Evolutionary conservation across 2,329 filamentous ascomycete species (phyloP), one percentile per base, ranked within the genome.

Genomic region (Diplodia mutila): DNA sequence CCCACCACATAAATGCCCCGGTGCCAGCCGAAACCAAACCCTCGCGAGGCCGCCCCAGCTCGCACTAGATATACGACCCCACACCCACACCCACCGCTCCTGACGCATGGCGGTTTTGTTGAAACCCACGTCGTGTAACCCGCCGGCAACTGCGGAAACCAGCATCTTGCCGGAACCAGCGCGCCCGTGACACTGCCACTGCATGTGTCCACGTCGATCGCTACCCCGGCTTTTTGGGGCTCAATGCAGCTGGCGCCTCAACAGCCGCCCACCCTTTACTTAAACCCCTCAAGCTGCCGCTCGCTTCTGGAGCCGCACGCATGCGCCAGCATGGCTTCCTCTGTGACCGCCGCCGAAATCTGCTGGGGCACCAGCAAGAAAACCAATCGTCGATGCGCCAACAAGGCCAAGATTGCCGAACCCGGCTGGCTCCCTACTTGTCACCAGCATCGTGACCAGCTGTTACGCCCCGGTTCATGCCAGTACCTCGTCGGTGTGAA

Each of bases 361-460:
- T 63, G 59, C 59, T 63, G 59, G 59, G 59, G 59, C 4, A 63
- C 46, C 9, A 63, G 59, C 59, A 63, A 63, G 21, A 63, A 63
- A 29, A 63, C 59, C 7, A 63, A 51, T 46, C 59, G 59, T 29
- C 59, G 59, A 9, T 63, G 59, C 59, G 59, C 59, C 46, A 63
- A 63, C 59, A 63, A 63, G 21, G 32, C 59, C n/a, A 63, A 63
- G 29, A n/a, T 51, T 4, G 59, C 59, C 59, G 27, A 70, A 65
- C 59, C 69, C 9, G 72, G 68, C 14, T 75, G 68, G 23, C 70
- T 77, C 5, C 74, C 75, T 1, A 77, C 74, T 3, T 77, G 75
- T 68, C 68, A 71, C 46, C 67, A 71, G 7, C 75, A 76, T 61
- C 73, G 70, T 64, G 72, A 76, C 49, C 75, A 77, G 48, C 69